phyloP scores from a whole-genome alignment of 2,329 filamentous ascomycete genomes.

The Endocalyx cinctus region DNA sequence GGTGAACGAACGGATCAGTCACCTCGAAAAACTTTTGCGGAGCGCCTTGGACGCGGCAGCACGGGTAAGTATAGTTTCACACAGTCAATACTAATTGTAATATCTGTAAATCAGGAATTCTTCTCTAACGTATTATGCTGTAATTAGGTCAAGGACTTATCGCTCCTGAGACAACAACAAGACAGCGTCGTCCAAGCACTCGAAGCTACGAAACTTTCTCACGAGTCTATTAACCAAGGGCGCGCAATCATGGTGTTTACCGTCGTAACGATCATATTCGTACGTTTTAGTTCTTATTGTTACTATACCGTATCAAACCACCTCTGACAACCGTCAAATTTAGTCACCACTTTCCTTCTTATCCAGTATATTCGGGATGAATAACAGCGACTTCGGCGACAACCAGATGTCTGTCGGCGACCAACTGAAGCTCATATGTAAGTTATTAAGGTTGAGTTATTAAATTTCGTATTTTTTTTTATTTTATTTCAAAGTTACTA shows the following conservation, averaged over 20 bases:
- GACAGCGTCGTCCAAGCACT: constrained; percentile 40
- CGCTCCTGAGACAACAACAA: constrained; percentile 42
- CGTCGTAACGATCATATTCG: constrained; percentile 42
- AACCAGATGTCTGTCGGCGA: constrained; percentile 6
- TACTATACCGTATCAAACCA: not conserved
- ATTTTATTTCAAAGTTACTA: not conserved
- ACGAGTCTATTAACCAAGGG: constrained; percentile 37
- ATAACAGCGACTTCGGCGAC: constrained; percentile 18
- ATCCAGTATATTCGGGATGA: constrained; percentile 36
- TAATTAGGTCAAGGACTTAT: constrained; percentile 34
- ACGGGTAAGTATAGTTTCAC: constrained; percentile 19
- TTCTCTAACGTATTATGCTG: too few species aligned
- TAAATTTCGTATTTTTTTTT: not conserved
- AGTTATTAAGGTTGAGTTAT: constrained; percentile 19
- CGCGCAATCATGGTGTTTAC: constrained; percentile 42
- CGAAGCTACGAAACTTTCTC: constrained; percentile 33
- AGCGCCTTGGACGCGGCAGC: constrained; percentile 29
- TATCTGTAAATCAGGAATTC: too few species aligned
- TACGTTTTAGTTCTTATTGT: constrained; percentile 17
- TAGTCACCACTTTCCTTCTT: constrained; percentile 35
- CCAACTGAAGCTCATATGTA: constrained; percentile 11
- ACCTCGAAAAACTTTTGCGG: constrained; percentile 28
- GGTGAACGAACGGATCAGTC: constrained; percentile 24
- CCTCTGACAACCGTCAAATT: not conserved
- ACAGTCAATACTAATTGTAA: not conserved